Percentiles rank a stretch among this genome's conserved stretches.
Evolutionary conservation across 352 stramenopile genomes (phyloP).

Genomic region (Globisporangium nunn): DNA sequence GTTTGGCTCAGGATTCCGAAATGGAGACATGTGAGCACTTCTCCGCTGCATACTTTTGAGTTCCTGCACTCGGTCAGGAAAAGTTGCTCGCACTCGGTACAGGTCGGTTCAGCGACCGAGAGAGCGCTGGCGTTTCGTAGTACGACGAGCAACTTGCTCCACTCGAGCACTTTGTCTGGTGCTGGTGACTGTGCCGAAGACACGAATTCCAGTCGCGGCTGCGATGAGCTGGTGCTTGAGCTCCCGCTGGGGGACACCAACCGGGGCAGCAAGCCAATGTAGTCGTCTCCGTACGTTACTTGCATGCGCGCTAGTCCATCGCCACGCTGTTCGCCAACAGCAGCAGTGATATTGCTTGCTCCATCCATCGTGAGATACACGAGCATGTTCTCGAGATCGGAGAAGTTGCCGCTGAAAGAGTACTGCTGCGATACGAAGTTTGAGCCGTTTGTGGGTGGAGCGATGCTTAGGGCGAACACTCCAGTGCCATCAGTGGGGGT

Average conservation of each 20-base stretch:
- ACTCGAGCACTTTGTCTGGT: slow-evolving; percentile 1
- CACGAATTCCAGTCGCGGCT: slow-evolving; percentile 2
- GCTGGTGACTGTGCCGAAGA: not conserved
- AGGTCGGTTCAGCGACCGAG: not conserved
- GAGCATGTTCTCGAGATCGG: slow-evolving; percentile 4
- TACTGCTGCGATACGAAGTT: not conserved
- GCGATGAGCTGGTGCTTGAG: not conserved
- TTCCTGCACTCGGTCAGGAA: slow-evolving; percentile 3
- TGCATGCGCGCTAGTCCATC: not conserved
- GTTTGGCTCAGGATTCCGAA: not conserved
- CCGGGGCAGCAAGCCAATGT: slow-evolving; percentile 3
- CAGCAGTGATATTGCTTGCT: slow-evolving; percentile 2
- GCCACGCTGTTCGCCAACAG: not conserved
- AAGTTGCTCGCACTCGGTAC: slow-evolving; percentile 3
- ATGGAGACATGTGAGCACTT: slow-evolving; percentile 5
- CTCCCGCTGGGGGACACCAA: not conserved
- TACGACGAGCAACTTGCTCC: slow-evolving; percentile 1
- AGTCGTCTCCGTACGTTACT: slow-evolving; percentile 9
- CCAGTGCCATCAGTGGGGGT: not conserved
- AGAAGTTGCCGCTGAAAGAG: slow-evolving; percentile 1
- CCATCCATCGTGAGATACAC: slow-evolving; percentile 7
- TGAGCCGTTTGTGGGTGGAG: not conserved
- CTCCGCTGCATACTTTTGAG: not conserved
- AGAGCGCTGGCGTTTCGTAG: not conserved
- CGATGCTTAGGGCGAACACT: slow-evolving; percentile 2